Base-by-base conservation (phyloP, 257 asterid genomes). In the Gentiana straminea region DNA sequence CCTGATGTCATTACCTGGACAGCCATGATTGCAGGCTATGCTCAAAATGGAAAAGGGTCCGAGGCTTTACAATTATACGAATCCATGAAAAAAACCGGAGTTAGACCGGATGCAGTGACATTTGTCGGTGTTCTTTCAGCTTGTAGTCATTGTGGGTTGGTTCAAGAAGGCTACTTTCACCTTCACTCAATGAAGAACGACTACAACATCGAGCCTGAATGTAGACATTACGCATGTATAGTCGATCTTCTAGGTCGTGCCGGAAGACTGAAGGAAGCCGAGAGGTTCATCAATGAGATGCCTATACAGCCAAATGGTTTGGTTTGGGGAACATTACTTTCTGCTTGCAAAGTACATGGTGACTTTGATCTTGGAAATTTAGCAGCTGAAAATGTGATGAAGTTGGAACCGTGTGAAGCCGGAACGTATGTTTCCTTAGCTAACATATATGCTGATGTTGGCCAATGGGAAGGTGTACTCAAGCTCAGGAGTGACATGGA, bases 231-330 rank as follows among this genome's bases (percentile, higher is more conserved):
- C 39, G 70, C 81, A 13, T 80, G 94, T 52, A 81, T 85, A 86
- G 93, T 88, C 64, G 91, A 83, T 69, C 64, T 88, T 73, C 90
- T 91, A 54, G 84, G 96, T 46, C 89, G 94, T 8, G 82, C 94
- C 1, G 95, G 96, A 35, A 75, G 80, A 70, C 43, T 87, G 10
- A 72, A 77, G 57, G 94, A 91, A 70, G 96, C 96, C 33, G 71
- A 74, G 75, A 78, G 63, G 65, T 75, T 91, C 49, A 77, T 87
- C 48, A 10, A n/a, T 15, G 58, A 68, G 49, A 82, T 82, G 95
- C 96, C 85, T 46, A 48, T 79, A 47, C 58, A 76, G 66, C 70
- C 91, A 24, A 77, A 73, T 63, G 67, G 62, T 46, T 58, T 81
- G 57, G 65, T 82, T 41, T 87, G 94, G 96, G 94, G 75, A 65